Base-by-base conservation (phyloP, 2,329 filamentous ascomycete species). In the Nemania bipapillata region DNA sequence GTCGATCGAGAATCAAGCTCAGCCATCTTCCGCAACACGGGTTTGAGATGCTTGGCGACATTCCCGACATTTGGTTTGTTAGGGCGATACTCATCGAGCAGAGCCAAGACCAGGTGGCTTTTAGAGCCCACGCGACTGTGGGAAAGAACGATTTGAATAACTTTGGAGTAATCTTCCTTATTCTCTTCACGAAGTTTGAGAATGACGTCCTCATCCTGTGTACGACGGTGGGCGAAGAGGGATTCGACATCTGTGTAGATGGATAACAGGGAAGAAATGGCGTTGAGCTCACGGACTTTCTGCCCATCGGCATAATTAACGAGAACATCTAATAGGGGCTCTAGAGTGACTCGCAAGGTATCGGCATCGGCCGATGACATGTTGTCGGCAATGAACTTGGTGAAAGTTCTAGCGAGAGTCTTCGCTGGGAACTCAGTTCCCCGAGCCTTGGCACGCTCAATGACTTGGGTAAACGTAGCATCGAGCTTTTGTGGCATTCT, bases 401-500 rank as follows among this genome's bases (percentile, higher is more conserved):
- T 84, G 77, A 98, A 90, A 0, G 92, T 90, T 85, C 96, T 97
- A 71, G 87, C 84, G 50, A 99, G 86, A 69, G 92, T 88, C 84
- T 96, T 97, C 69, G 94, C 92, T 9, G 96, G 96, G 85, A 99
- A 99, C 77, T 99, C 96, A 9, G 87, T 85, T 68, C 92, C 89
- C 54, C 96, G 89, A 64, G 88, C 83, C 80, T 90, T 92, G 49
- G 94, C 89, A 68, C 92, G 91, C 67, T 98, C 95, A 59, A 98
- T 91, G 52, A 96, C 91, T 76, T 96, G 92, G 12, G 90, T 89
- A 73, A 99, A 91, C 72, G 89, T 90, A 24, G 89, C 81, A 75
- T 97, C 94, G 32, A 99, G 89, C 83, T 95, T 97, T 79, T 95
- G 91, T 0, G 96, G 96, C 92, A 98, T 99, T 76, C 96, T 92